Base-by-base conservation (phyloP, 1,139 yeast genomes). In the Zygoascus meyerae region DNA sequence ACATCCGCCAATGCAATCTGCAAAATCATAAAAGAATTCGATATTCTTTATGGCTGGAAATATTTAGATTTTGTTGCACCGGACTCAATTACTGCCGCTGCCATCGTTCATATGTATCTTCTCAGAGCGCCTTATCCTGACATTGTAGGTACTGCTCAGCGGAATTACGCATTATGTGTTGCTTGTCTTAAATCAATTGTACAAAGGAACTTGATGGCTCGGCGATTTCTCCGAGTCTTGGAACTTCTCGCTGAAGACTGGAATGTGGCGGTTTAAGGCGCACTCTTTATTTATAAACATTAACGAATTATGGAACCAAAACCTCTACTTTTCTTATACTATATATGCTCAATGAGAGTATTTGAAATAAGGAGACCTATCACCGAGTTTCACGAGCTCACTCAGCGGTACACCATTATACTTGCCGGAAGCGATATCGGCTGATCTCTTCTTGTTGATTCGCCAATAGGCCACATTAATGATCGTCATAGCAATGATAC, bases 341-440 rank as follows among this genome's bases (percentile, higher is more conserved):
- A 11, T 31, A 31, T 31, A n/a, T 31, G 11, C 9, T n/a, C 33
- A 47, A 34, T 47, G 47, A 6, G 47, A 44, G 38, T 55, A 55
- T 12, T 45, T 43, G 47, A 61, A 63, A 36, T 54, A 55, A 2
- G 68, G 68, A 42, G 59, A 60, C 50, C 62, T 65, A 51, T 67
- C 69, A 17, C 71, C 71, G 64, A 67, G 55, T 37, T 56, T 56
- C 18, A 54, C 46, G 35, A 68, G 48, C 39, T 66, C 62, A 36
- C 55, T 49, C 26, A 56, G 57, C 3, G 61, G 49, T 34, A 47
- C 52, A 2, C 52, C 53, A 32, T 59, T 63, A 47, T 60, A 67
- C 17, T 54, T 55, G 3, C 71, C 71, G 9, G 45, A 48, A 7
- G 42, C 42, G 12, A 63, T 32, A 11, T 54, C 56, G 15, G 40